Evolutionary conservation across 2,329 filamentous ascomycete species (phyloP).

Genomic region (Remersonia thermophila): DNA sequence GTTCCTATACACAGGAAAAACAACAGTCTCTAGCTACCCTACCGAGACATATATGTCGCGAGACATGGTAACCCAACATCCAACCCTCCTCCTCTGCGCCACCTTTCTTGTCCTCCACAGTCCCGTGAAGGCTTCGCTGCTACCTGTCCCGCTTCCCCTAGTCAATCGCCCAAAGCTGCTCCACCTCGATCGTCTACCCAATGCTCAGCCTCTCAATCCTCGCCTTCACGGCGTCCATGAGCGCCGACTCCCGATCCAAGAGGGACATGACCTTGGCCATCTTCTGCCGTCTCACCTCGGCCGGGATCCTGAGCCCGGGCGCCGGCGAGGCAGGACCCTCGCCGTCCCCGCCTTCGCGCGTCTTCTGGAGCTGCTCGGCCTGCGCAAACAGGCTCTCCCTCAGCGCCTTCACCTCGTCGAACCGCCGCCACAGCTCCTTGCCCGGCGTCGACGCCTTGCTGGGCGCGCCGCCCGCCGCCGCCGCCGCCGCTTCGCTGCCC

Average conservation of each 20-base stretch:
- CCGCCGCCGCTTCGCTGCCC: constrained; percentile 19
- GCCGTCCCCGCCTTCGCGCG: constrained; percentile 18
- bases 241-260: constrained; percentile 52
- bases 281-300: constrained; percentile 50
- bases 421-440: constrained; percentile 42
- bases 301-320: constrained; percentile 39
- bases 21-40: too few species aligned
- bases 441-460: constrained; percentile 21
- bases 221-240: constrained; percentile 54
- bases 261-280: constrained; percentile 50
- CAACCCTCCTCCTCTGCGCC: too few species aligned
- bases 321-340: constrained; percentile 21
- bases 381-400: constrained; percentile 42
- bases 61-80: too few species aligned
- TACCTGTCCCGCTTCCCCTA: too few species aligned
- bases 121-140: too few species aligned
- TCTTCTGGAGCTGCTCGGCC: constrained; percentile 31
- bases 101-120: too few species aligned
- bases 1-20: too few species aligned
- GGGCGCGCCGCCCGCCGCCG: not conserved
- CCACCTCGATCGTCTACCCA: too few species aligned
- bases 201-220: constrained; percentile 46
- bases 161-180: too few species aligned
- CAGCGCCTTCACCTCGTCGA: constrained; percentile 43
- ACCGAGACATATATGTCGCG: too few species aligned